Conservation (phyloP, 139 green algal genomes). For the Picocystis salinarum region DNA sequence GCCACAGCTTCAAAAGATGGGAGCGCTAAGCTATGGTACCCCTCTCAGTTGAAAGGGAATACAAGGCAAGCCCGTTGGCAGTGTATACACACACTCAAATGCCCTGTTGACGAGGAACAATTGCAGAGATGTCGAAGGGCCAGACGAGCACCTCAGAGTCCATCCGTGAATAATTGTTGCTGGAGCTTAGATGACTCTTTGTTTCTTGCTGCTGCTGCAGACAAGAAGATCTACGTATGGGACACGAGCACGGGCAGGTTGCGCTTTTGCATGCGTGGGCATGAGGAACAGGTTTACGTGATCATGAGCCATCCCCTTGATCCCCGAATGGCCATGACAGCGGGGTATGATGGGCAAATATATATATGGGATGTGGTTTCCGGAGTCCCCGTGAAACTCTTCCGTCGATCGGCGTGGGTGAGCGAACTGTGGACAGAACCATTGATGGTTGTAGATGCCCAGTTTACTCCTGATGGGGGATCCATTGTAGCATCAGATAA, state of each 20-base stretch:
- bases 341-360: constrained; percentile 44
- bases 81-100: too few relatives aligned
- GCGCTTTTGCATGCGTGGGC: constrained; percentile 9
- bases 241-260: constrained; percentile 8
- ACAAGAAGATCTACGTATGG: constrained; percentile 35
- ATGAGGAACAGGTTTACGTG: constrained; percentile 30
- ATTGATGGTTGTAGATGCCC: constrained; percentile 44
- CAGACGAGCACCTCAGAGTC: neutral
- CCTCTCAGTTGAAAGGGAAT: neutral
- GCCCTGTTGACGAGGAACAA: neutral
- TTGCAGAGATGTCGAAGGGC: neutral
- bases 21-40: constrained; percentile 28
- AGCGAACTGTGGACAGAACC: constrained; percentile 25
- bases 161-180: neutral
- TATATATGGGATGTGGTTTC: constrained; percentile 41
- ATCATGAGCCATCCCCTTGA: constrained; percentile 44
- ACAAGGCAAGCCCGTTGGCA: too few relatives aligned
- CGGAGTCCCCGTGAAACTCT: constrained; percentile 23
- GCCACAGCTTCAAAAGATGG: constrained; percentile 50
- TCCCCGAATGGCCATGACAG: constrained; percentile 34
- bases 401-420: neutral
- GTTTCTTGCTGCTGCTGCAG: constrained; percentile 26
- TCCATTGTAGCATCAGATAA: constrained; percentile 27
- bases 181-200: neutral
- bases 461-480: constrained; percentile 31